Percentiles rank a stretch among this genome's conserved stretches.
These are phyloP conservation scores for Chaetomiaceae sp. DNA, from an alignment of 2,329 filamentous ascomycete species.

Conservation along the genomic window DNA sequence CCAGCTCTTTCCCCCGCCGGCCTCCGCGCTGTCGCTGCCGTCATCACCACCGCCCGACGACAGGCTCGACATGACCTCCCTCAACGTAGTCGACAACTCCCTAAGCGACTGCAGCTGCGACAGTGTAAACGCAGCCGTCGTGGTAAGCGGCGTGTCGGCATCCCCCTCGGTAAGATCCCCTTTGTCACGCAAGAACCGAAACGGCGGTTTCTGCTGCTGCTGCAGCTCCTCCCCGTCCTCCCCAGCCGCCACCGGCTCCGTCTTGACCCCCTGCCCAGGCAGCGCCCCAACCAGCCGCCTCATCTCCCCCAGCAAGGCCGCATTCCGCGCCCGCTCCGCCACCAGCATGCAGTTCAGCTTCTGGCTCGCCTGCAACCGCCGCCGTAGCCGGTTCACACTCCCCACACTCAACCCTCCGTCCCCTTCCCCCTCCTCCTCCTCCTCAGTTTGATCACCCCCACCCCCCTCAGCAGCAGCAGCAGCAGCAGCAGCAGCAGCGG, in stretches of 20 bases:
- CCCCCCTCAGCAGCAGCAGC: not conserved
- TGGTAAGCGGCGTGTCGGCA: slow-evolving; percentile 55
- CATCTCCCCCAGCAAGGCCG: slow-evolving; percentile 62
- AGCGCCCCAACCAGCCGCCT: slow-evolving; percentile 38
- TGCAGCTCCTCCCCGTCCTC: not conserved
- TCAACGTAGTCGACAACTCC: slow-evolving; percentile 56
- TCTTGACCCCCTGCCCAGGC: slow-evolving; percentile 26
- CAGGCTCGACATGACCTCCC: slow-evolving; percentile 63
- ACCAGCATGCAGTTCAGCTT: slow-evolving; percentile 67
- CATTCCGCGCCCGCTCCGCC: slow-evolving; percentile 68
- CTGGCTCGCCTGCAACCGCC: slow-evolving; percentile 72
- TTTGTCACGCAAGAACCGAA: slow-evolving; percentile 56
- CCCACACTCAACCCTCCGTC: slow-evolving; percentile 53
- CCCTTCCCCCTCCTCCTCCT: not conserved
- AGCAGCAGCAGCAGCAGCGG: not conserved
- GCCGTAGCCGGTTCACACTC: slow-evolving; percentile 65
- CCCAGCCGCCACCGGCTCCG: slow-evolving; percentile 13
- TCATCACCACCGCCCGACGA: slow-evolving; percentile 14
- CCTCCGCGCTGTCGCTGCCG: slow-evolving; percentile 30
- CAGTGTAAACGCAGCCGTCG: slow-evolving; percentile 72
- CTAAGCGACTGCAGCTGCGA: slow-evolving; percentile 79
- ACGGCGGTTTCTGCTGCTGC: slow-evolving; percentile 31
- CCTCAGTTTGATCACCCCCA: not conserved
- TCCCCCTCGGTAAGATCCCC: slow-evolving; percentile 49
- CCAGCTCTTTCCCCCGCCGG: slow-evolving; percentile 46